Conservation (phyloP, 441 rosid species). For the Syzygium malaccense region DNA sequence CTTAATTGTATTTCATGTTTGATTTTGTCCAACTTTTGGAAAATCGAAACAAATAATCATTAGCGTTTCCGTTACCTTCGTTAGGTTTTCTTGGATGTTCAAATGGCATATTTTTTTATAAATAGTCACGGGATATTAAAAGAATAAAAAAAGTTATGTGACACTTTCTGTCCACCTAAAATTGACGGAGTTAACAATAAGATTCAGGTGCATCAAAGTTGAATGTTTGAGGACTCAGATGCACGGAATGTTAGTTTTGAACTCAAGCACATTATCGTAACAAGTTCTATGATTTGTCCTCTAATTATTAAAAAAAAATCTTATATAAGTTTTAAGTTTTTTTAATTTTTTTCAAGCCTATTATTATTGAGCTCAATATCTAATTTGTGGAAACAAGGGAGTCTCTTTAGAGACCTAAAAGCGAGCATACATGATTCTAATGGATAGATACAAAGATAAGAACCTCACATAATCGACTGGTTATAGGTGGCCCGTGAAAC, state of each 20-base stretch:
- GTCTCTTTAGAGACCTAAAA: neutral
- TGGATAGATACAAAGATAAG: neutral
- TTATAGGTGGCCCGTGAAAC: neutral
- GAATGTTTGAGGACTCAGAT: neutral
- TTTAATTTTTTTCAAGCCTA: neutral
- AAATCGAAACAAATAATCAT: neutral
- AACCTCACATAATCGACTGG: neutral
- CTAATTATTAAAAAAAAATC: too few species aligned
- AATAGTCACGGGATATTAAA: neutral
- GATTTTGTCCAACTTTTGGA: neutral
- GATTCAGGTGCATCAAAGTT: neutral
- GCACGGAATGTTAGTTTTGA: rapidly evolving
- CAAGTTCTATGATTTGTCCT: too few species aligned
- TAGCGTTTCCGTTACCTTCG: neutral
- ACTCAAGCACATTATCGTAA: neutral
- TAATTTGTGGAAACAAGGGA: neutral
- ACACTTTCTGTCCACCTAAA: neutral
- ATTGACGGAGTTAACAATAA: neutral
- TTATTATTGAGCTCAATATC: neutral
- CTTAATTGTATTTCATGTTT: rapidly evolving
- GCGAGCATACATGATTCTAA: neutral
- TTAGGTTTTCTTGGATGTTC: neutral
- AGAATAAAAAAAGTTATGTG: rapidly evolving
- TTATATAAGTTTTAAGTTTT: neutral
- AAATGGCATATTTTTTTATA: too few species aligned